Percentiles rank a stretch among this genome's conserved stretches.
These are phyloP conservation scores for Vinca minor DNA, from an alignment of 257 asterid genomes.

Conservation along the genomic window DNA sequence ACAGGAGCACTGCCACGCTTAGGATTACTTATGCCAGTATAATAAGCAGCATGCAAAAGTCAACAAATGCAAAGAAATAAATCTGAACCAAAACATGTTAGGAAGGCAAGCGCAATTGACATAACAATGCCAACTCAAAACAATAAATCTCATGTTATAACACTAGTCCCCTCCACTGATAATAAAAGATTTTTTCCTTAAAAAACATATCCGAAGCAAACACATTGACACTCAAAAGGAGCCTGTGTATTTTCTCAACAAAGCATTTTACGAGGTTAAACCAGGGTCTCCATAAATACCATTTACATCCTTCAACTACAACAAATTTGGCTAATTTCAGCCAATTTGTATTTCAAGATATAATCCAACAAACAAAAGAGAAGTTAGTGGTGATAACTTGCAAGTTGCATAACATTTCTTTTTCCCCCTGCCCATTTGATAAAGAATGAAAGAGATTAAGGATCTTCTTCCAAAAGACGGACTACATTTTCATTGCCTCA, in stretches of 20 bases:
- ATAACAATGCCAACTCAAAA: too few relatives aligned
- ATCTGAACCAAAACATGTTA: too few relatives aligned
- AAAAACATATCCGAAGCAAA: too few relatives aligned
- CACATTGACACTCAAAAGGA: constrained; percentile 2
- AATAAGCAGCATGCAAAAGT: not conserved
- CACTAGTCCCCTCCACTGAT: too few relatives aligned
- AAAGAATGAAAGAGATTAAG: constrained; percentile 2
- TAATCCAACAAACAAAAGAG: not conserved
- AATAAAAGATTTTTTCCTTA: too few relatives aligned
- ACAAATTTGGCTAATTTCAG: constrained; percentile 1
- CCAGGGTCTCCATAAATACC: constrained; percentile 2
- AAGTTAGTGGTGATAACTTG: not conserved
- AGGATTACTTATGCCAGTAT: too few relatives aligned
- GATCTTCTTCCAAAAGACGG: not conserved
- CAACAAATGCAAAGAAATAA: not conserved
- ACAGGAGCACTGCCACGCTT: too few relatives aligned
- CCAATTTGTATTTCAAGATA: not conserved
- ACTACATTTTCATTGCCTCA: constrained; percentile 33
- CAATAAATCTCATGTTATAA: too few relatives aligned
- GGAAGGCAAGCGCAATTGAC: too few relatives aligned
- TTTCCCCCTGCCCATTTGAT: not conserved
- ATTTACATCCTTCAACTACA: constrained; percentile 12
- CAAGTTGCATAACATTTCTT: not conserved
- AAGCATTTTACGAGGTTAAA: constrained; percentile 1
- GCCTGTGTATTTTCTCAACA: not conserved